phyloP scores from a whole-genome alignment of 352 stramenopile species.

The Pythium sukuiense region DNA sequence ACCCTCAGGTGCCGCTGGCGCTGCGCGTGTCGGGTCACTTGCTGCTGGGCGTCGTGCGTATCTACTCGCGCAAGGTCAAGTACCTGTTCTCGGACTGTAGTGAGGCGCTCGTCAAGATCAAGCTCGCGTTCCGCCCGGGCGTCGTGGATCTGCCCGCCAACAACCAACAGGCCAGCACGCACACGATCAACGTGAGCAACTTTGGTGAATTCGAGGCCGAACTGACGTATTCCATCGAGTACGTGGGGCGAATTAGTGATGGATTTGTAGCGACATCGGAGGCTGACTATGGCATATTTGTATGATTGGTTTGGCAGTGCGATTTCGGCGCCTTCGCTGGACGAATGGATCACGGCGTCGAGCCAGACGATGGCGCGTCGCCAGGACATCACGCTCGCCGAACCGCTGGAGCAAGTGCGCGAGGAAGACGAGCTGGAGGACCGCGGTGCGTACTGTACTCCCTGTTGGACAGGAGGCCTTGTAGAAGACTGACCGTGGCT shows the following conservation, averaged over 20 bases:
- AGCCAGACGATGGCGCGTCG: conserved; percentile 76
- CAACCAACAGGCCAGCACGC: conserved; percentile 61
- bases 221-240: conserved; percentile 86
- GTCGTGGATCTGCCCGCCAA: conserved; percentile 74
- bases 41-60: conserved; percentile 97
- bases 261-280: no score
- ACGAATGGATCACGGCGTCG: conserved; percentile 80
- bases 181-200: conserved; percentile 83
- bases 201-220: conserved; percentile 87
- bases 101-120: conserved; percentile 99
- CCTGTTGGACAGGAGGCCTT: not conserved
- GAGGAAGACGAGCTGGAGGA: conserved; percentile 55
- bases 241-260: conserved; percentile 20
- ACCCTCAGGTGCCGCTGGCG: conserved; percentile 95
- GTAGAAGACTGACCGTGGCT: not conserved
- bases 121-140: conserved; percentile 93
- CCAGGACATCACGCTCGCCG: conserved; percentile 84
- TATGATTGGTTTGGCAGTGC: conserved; percentile 34
- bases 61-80: conserved; percentile 98
- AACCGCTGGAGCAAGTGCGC: conserved; percentile 50
- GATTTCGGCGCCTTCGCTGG: conserved; percentile 59
- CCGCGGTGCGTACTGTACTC: conserved; percentile 37
- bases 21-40: conserved; percentile 97
- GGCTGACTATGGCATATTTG: no score
- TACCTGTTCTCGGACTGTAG: conserved; percentile 99